These are phyloP conservation scores for Astrephomene gubernaculifera DNA, from an alignment of 139 green algal species.

Conservation along the genomic window DNA sequence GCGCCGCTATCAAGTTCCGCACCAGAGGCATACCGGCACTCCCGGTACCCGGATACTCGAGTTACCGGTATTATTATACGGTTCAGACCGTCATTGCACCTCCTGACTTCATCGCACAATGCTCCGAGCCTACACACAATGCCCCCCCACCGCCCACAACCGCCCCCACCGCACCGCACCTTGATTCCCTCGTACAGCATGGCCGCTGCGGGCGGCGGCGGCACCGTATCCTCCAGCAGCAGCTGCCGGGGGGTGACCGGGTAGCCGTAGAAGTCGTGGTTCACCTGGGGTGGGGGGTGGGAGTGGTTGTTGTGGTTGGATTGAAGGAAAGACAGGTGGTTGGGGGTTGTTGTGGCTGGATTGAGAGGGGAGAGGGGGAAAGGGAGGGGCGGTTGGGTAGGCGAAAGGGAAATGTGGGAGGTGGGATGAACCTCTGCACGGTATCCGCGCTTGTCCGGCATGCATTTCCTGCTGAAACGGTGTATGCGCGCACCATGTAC, in stretches of 20 bases:
- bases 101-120: too few relatives aligned
- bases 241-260: conserved; percentile 65
- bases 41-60: not conserved
- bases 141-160: not conserved
- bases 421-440: too few relatives aligned
- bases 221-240: conserved; percentile 62
- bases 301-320: too few relatives aligned
- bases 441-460: too few relatives aligned
- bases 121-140: not conserved
- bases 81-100: too few relatives aligned
- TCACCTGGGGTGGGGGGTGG: conserved; percentile 33
- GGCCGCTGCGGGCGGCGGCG: conserved; percentile 64
- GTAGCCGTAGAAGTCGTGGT: conserved; percentile 73
- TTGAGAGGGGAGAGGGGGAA: too few relatives aligned
- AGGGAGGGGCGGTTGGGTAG: too few relatives aligned
- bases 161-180: not conserved
- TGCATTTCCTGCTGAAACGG: too few relatives aligned
- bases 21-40: not conserved
- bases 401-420: too few relatives aligned
- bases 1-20: not conserved
- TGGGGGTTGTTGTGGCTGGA: too few relatives aligned
- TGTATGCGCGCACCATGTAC: too few relatives aligned
- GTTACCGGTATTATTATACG: not conserved
- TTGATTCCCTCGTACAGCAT: conserved; percentile 68
- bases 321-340: too few relatives aligned